phyloP scores from a whole-genome alignment of 2,329 filamentous ascomycete genomes.

The Teratosphaeria epicoccoides region DNA sequence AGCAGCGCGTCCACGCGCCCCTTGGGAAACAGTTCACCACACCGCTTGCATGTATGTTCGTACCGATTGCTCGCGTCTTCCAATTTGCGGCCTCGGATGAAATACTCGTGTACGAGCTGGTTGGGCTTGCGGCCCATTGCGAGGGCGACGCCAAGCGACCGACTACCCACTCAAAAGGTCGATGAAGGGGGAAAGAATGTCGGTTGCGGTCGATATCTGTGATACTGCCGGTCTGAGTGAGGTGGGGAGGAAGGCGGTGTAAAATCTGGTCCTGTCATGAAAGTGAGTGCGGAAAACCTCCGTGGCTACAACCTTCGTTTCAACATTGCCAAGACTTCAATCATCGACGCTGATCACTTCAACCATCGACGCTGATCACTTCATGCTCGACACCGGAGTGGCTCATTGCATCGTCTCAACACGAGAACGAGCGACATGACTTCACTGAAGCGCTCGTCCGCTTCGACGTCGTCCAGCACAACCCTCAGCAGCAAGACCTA shows the following conservation, averaged over 20 bases:
- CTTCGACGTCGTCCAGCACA: slow-evolving; percentile 51
- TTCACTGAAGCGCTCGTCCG: slow-evolving; percentile 49
- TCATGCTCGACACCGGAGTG: not conserved
- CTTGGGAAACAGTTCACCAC: slow-evolving; percentile 56
- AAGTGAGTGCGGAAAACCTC: not conserved
- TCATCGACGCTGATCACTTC: not conserved
- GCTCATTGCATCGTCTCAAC: not conserved
- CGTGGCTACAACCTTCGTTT: not conserved
- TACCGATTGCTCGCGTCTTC: slow-evolving; percentile 86
- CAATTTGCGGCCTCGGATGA: slow-evolving; percentile 75
- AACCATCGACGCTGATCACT: not conserved
- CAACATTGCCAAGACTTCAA: not conserved
- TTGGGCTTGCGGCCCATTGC: slow-evolving; percentile 75
- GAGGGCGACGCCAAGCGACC: not conserved
- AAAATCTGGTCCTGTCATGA: not conserved
- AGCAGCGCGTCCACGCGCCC: slow-evolving; percentile 75
- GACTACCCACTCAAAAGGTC: slow-evolving; percentile 7
- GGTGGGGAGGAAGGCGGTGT: not conserved
- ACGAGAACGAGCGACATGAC: slow-evolving; percentile 37
- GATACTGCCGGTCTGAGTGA: not conserved
- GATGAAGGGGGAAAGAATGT: not conserved
- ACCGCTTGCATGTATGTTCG: slow-evolving; percentile 59
- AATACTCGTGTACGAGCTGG: slow-evolving; percentile 76
- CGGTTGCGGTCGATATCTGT: not conserved
- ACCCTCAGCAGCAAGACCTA: slow-evolving; percentile 86